Evolutionary conservation across 2,329 filamentous ascomycete species (phyloP).

Genomic region (Calycina marina): DNA sequence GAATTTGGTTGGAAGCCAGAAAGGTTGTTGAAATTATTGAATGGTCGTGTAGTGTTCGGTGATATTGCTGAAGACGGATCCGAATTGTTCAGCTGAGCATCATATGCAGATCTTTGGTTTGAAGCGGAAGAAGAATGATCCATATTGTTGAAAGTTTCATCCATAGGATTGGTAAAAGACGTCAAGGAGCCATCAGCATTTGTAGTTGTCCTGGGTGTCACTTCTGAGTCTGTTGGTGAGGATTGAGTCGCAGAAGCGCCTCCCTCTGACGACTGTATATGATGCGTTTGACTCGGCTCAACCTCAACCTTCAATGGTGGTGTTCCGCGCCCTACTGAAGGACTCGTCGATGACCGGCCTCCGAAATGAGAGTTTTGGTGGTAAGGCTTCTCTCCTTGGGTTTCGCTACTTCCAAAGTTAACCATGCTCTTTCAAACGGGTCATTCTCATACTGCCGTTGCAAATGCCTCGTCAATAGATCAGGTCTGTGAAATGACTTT

Average conservation of each 20-base stretch:
- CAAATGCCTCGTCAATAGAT: constrained; percentile 43
- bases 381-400: constrained; percentile 29
- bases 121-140: constrained; percentile 11
- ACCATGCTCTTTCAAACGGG: too few relatives aligned
- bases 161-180: constrained; percentile 11
- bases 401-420: constrained; percentile 26
- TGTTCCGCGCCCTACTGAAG: constrained; percentile 12
- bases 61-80: constrained; percentile 12
- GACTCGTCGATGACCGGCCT: constrained; percentile 18
- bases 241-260: constrained; percentile 1
- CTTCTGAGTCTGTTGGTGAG: constrained; percentile 10
- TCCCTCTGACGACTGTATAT: not conserved
- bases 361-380: constrained; percentile 13
- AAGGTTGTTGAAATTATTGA: constrained; percentile 9
- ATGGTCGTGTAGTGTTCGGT: constrained; percentile 7
- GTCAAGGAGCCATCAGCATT: constrained; percentile 13
- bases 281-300: constrained; percentile 1
- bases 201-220: constrained; percentile 13
- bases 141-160: constrained; percentile 11
- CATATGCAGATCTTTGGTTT: constrained; percentile 11
- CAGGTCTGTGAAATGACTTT: constrained; percentile 41
- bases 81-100: constrained; percentile 11
- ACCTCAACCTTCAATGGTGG: constrained; percentile 12
- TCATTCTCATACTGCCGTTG: constrained; percentile 38
- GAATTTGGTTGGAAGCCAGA: not conserved